Evolutionary conservation across 2,329 filamentous ascomycete genomes (phyloP).

Genomic region (Diplodia seriata): DNA sequence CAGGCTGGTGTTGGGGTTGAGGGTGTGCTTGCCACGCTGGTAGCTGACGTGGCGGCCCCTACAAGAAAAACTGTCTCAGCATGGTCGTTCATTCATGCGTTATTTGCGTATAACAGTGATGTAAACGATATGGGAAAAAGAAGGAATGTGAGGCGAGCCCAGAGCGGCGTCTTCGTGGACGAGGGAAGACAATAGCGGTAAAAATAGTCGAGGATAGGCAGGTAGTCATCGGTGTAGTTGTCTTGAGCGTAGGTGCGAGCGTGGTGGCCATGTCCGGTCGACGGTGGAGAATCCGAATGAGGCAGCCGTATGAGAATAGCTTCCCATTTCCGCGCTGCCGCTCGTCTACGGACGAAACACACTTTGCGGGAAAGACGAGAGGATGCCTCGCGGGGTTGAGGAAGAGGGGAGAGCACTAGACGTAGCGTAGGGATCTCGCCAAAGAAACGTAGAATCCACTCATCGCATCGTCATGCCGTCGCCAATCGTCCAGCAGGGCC

Average conservation of each 20-base stretch:
- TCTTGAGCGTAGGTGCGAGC: background rate
- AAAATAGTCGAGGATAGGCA: background rate
- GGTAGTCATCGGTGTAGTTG: background rate
- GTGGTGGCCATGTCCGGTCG: background rate
- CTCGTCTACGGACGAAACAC: background rate
- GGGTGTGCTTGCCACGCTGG: slow-evolving; percentile 78
- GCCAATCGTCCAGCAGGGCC: too few relatives aligned
- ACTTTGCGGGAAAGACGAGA: too few relatives aligned
- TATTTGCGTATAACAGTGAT: background rate
- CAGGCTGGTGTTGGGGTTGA: slow-evolving; percentile 70
- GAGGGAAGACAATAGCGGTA: background rate
- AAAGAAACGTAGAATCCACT: too few relatives aligned
- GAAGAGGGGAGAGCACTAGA: too few relatives aligned
- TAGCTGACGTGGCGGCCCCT: slow-evolving; percentile 98
- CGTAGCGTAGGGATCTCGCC: too few relatives aligned
- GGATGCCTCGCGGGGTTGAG: too few relatives aligned
- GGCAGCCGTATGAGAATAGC: background rate
- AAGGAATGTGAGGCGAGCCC: background rate
- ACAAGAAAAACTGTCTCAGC: slow-evolving; percentile 16
- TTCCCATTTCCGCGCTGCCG: background rate
- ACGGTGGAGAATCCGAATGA: background rate
- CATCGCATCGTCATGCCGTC: too few relatives aligned
- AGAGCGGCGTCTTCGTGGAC: background rate
- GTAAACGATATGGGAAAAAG: background rate
- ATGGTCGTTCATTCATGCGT: background rate